Evolutionary conservation across 257 asterid species (phyloP).

Genomic region (Nicotiana noctiflora): DNA sequence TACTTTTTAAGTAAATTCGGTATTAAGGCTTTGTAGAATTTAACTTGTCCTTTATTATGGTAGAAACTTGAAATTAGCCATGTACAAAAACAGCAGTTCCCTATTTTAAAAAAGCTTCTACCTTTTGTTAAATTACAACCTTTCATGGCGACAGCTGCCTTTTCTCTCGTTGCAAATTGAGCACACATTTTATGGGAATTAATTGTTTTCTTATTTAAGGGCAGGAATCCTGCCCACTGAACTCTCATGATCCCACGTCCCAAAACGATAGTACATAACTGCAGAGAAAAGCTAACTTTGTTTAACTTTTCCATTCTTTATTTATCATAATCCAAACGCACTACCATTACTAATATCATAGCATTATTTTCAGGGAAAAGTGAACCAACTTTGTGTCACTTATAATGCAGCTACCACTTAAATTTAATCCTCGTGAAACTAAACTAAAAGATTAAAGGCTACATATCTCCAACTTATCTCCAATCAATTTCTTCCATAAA

Average conservation of each 20-base stretch:
- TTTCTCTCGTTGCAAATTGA: neutral
- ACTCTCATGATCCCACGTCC: constrained; percentile 32
- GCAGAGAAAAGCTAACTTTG: neutral
- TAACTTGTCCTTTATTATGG: constrained; percentile 27
- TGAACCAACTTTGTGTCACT: constrained; percentile 42
- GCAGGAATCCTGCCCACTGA: constrained; percentile 41
- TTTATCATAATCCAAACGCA: neutral
- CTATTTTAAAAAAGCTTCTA: constrained; percentile 19
- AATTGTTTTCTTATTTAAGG: constrained; percentile 34
- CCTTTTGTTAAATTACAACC: constrained; percentile 2
- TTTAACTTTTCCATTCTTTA: neutral
- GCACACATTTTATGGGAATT: constrained; percentile 14
- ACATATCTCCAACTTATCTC: constrained; percentile 11
- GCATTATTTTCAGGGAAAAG: constrained; percentile 29
- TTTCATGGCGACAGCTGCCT: constrained; percentile 17
- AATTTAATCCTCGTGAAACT: constrained; percentile 17
- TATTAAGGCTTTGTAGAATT: constrained; percentile 7
- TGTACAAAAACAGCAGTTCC: constrained; percentile 39
- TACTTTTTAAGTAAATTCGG: constrained; percentile 10
- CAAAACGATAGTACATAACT: constrained; percentile 10
- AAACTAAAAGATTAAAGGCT: constrained; percentile 11
- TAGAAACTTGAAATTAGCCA: constrained; percentile 29
- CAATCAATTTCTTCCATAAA: constrained; percentile 24
- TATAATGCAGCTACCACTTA: constrained; percentile 23
- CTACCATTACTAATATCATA: constrained; percentile 3